phyloP scores from a whole-genome alignment of 2,329 filamentous ascomycete species.

The Calonectria honghensis region DNA sequence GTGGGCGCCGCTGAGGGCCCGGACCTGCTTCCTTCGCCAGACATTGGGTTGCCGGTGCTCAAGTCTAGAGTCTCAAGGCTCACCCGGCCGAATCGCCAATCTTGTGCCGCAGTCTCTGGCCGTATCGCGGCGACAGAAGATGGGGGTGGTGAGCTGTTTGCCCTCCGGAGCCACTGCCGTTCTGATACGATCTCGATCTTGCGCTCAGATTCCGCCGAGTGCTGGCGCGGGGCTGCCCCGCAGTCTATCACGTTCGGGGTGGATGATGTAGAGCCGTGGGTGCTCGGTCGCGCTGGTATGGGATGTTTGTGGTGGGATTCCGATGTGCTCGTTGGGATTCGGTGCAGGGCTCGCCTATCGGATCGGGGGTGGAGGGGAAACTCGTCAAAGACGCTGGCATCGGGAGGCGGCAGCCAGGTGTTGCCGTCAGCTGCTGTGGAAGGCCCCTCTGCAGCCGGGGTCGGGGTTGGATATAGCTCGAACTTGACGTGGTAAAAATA shows the following conservation, averaged over 20 bases:
- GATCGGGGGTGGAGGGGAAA: constrained; percentile 70
- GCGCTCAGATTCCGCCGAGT: constrained; percentile 54
- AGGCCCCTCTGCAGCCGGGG: constrained; percentile 54
- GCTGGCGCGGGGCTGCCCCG: constrained; percentile 63
- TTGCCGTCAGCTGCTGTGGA: constrained; percentile 40
- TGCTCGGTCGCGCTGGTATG: constrained; percentile 18
- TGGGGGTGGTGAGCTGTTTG: constrained; percentile 65
- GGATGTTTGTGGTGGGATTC: constrained; percentile 24
- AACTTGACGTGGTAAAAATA: constrained; percentile 81
- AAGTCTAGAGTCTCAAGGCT: constrained; percentile 89
- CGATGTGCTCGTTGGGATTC: constrained; percentile 33
- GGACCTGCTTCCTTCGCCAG: constrained; percentile 62
- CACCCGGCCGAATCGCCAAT: constrained; percentile 90
- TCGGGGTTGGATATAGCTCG: constrained; percentile 74
- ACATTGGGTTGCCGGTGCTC: constrained; percentile 56
- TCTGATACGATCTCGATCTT: constrained; percentile 64
- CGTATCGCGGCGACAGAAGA: constrained; percentile 66
- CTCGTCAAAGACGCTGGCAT: constrained; percentile 72
- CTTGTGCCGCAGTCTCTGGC: constrained; percentile 71
- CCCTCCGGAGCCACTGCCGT: constrained; percentile 63
- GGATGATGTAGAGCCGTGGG: constrained; percentile 41
- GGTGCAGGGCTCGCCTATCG: constrained; percentile 48
- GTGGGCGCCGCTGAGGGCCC: constrained; percentile 70
- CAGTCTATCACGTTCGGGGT: constrained; percentile 69
- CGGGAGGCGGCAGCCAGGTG: constrained; percentile 71